Base-by-base conservation (phyloP, 73 alveolate genomes). In the Stentor coeruleus region DNA sequence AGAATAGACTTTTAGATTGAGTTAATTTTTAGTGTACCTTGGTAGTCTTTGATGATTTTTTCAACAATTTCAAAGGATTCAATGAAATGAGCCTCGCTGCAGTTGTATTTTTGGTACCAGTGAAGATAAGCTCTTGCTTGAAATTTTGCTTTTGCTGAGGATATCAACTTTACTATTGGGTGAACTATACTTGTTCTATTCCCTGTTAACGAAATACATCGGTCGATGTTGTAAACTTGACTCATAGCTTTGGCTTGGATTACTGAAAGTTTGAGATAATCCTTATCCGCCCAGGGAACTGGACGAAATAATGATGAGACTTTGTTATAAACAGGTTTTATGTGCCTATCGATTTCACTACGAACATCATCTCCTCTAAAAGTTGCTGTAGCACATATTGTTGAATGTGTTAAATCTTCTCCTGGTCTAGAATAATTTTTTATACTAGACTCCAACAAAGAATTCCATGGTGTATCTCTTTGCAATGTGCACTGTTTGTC, bases 111-210 rank as follows among this genome's bases (percentile, higher is more conserved):
- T 26, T 77, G 41, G 74, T 90, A 90, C 93, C 96, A 90, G 81
- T 90, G 96, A 57, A 90, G 58, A 84, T 90, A 90, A 26, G 93
- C 96, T 30, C 86, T 82, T 0, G 93, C 89, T 3, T 59, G 74
- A 60, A 79, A 87, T 81, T 87, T 90, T 36, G 91, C 39, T 28
- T 72, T 40, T 4, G 91, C 73, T 3, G 86, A 74, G 11, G 76
- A 82, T 6, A 88, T 42, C 14, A 84, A 57, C 31, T 80, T 84
- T 40, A 83, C 80, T 1, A 88, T 39, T 0, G 91, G 88, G 3
- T 37, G 60, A 39, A 89, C 39, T 3, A 88, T 74, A n/a, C 76
- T 76, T 15, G 91, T 85, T 40, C 89, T 81, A 81, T 88, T 88
- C 30, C 87, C 91, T 3, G 87, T 28, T 20, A 88, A 59, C 33